phyloP scores from a whole-genome alignment of 495 filamentous ascomycete genomes.

The Antarctomyces pellizariae region DNA sequence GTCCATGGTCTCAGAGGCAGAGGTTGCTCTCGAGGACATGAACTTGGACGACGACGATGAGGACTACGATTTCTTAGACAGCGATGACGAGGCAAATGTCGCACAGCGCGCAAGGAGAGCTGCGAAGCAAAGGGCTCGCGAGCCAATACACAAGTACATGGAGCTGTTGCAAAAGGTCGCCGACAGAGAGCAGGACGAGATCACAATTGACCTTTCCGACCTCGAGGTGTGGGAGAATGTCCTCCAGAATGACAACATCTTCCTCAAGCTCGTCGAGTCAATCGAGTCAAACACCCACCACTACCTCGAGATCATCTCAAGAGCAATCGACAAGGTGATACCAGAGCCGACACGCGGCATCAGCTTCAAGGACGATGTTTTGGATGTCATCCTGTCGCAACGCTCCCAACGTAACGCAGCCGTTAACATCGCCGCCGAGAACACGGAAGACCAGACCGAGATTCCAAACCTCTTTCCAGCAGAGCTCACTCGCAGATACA shows the following conservation, averaged over 20 bases:
- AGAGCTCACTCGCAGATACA: slow-evolving; percentile 81
- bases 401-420: slow-evolving; percentile 67
- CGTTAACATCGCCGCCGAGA: slow-evolving; percentile 41
- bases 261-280: slow-evolving; percentile 53
- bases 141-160: slow-evolving; percentile 71
- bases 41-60: slow-evolving; percentile 77
- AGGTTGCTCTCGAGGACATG: slow-evolving; percentile 56
- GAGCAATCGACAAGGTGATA: slow-evolving; percentile 72
- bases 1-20: slow-evolving; percentile 39
- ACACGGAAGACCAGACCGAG: slow-evolving; percentile 33
- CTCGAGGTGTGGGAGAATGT: slow-evolving; percentile 31
- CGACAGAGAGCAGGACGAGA: slow-evolving; percentile 46
- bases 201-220: slow-evolving; percentile 80
- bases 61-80: slow-evolving; percentile 88
- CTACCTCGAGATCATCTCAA: slow-evolving; percentile 76
- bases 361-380: slow-evolving; percentile 89
- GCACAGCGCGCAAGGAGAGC: slow-evolving; percentile 19
- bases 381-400: slow-evolving; percentile 89
- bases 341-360: slow-evolving; percentile 56
- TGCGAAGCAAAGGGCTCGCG: slow-evolving; percentile 19
- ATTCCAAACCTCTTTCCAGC: slow-evolving; percentile 57
- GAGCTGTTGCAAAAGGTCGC: slow-evolving; percentile 71
- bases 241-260: slow-evolving; percentile 1
- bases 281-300: slow-evolving; percentile 82
- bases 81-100: slow-evolving; percentile 43